Evolutionary conservation across 306 rosid species (phyloP), one percentile per base, ranked within the genome.

Genomic region (Dryas octopetala): DNA sequence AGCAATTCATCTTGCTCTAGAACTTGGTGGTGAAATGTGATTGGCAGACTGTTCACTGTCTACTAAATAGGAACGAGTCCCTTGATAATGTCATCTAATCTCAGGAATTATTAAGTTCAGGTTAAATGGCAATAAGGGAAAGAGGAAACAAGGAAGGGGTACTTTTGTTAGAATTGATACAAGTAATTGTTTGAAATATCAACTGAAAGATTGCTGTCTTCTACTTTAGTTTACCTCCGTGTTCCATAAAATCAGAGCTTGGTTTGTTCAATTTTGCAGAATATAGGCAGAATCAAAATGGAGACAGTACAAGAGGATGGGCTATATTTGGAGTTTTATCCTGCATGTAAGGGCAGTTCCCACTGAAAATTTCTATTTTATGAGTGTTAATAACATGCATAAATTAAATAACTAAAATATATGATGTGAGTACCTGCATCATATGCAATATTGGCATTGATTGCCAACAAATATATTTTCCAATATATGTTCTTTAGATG

Each of bases 251-350:
- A 23, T 58, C 32, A 70, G 69, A 51, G 16, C 43, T 49, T 71
- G 85, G 61, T 84, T 84, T 62, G 28, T 80, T 83, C 59, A 63
- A 68, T 78, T 82, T 80, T 90, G 89, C 91, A 92, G 99, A 85
- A 55, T 74, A 84, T 79, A 79, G 70, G 77, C 97, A 92, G 84
- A 75, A 32, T 68, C 80, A 58, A 78, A 83, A 65, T 61, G 93
- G 86, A 71, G 90, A 88, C 62, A 54, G 86, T 32, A 81, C 87
- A 53, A 84, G 82, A 76, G 97, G 97, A 79, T 92, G 97, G 99
- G 93, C 93, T 52, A 83, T 80, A 75, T 95, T 95, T 84, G 99
- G 97, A 71, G 86, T 92, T 70, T 19, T 89, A n/a, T 92, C 99
- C 55, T 92, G 97, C 99, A 88, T 89, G 99, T 95, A 92, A 38